These are phyloP conservation scores for Cladochytrium replicatum DNA, from an alignment of 192 early-diverging fungal species.

Conservation along the genomic window DNA sequence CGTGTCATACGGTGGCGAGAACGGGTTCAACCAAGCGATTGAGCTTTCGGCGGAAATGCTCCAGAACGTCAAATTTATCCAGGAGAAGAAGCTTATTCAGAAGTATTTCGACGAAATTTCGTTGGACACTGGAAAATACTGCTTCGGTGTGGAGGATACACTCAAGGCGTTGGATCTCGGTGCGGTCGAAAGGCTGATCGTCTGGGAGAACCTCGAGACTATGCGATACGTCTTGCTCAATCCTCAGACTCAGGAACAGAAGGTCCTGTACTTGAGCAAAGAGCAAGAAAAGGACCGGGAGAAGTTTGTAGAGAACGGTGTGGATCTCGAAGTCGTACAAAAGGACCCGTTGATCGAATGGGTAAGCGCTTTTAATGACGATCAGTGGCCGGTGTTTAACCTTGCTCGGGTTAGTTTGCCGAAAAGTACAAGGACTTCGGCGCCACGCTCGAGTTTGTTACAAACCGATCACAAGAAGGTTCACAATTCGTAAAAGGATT, in stretches of 20 bases:
- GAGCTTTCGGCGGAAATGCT: slow-evolving; percentile 83
- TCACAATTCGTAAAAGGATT: slow-evolving; percentile 98
- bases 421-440: slow-evolving; percentile 97
- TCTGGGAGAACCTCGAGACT: slow-evolving; percentile 90
- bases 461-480: slow-evolving; percentile 91
- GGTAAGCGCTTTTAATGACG: slow-evolving; percentile 28
- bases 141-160: slow-evolving; percentile 93
- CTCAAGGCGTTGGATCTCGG: slow-evolving; percentile 92
- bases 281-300: slow-evolving; percentile 73
- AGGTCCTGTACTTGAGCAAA: slow-evolving; percentile 66
- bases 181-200: slow-evolving; percentile 97
- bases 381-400: background rate
- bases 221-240: slow-evolving; percentile 71
- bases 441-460: slow-evolving; percentile 88
- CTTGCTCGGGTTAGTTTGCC: slow-evolving; percentile 46
- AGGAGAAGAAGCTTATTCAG: slow-evolving; percentile 95
- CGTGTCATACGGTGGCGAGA: slow-evolving; percentile 98
- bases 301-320: slow-evolving; percentile 55
- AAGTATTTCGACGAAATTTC: slow-evolving; percentile 97
- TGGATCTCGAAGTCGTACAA: slow-evolving; percentile 75
- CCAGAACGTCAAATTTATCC: slow-evolving; percentile 95
- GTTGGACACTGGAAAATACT: slow-evolving; percentile 90
- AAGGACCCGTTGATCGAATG: slow-evolving; percentile 86
- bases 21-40: slow-evolving; percentile 98
- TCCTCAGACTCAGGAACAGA: slow-evolving; percentile 51